Evolutionary conservation across 129 eudicot species (phyloP).

Genomic region (Artemisia argyi): DNA sequence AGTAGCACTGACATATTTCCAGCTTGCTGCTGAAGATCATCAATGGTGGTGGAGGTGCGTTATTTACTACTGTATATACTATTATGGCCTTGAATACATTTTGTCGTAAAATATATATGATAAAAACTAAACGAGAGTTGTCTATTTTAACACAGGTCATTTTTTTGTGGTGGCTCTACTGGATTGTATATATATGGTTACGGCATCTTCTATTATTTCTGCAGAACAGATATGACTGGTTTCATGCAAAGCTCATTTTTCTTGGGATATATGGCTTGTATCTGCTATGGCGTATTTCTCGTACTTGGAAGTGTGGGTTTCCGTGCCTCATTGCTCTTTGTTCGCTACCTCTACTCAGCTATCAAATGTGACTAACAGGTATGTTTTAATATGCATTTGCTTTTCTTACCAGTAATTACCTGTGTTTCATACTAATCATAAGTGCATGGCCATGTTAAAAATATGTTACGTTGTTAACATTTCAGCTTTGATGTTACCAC

Average conservation of each 20-base stretch:
- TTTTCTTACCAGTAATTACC: too few species aligned
- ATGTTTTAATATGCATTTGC: too few species aligned
- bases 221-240: not conserved
- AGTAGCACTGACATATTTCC: conserved; percentile 77
- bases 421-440: too few species aligned
- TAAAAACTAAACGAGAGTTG: too few species aligned
- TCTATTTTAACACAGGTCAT: not conserved
- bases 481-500: too few species aligned
- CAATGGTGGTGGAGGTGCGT: conserved; percentile 33
- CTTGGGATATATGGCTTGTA: conserved; percentile 8
- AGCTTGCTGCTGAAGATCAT: conserved; percentile 78
- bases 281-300: not conserved
- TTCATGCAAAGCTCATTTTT: conserved; percentile 9
- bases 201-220: not conserved
- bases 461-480: too few species aligned
- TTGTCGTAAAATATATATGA: too few species aligned
- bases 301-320: not conserved
- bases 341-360: not conserved
- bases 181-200: conserved; percentile 1
- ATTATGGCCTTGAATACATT: too few species aligned
- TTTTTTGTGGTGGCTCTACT: not conserved
- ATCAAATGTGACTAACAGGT: conserved; percentile 1
- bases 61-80: not conserved
- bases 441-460: too few species aligned
- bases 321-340: not conserved